A percentile compares a stretch with the other conserved stretches of the same genome.
Evolutionary conservation across 2,329 filamentous ascomycete genomes (phyloP).

Genomic region (Bipolaris bicolor): DNA sequence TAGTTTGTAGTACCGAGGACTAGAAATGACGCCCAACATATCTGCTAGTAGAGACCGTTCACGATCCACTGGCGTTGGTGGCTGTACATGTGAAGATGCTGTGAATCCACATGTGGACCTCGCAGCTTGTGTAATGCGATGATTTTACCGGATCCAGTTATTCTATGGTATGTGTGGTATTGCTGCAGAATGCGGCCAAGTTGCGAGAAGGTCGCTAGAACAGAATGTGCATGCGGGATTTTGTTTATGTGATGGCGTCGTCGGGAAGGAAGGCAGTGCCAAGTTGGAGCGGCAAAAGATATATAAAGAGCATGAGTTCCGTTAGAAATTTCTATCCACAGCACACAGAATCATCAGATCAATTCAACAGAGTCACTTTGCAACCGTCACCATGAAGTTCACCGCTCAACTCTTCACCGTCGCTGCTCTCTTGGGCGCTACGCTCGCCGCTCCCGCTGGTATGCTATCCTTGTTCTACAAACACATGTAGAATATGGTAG

Average conservation of each 20-base stretch:
- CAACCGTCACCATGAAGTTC: conserved; percentile 1
- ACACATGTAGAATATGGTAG: no score
- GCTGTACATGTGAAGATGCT: neutral
- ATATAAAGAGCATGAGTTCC: neutral
- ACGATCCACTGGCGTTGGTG: neutral
- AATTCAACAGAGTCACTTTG: neutral
- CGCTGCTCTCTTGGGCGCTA: conserved; percentile 2
- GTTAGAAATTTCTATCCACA: neutral
- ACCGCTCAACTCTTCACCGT: conserved; percentile 2
- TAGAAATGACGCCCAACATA: neutral
- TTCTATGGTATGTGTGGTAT: neutral
- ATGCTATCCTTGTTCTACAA: neutral
- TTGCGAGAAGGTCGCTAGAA: neutral
- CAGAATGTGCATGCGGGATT: neutral
- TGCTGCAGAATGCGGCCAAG: neutral
- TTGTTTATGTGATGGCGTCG: neutral
- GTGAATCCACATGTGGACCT: neutral
- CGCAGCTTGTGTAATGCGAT: neutral
- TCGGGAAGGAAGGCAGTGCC: neutral
- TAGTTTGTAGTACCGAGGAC: neutral
- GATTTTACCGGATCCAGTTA: neutral
- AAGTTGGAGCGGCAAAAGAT: neutral
- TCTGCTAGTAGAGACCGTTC: neutral
- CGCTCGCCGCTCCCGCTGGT: neutral
- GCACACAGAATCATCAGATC: neutral